Base-by-base conservation (phyloP, 352 stramenopile species). In the Pythium aphanidermatum region DNA sequence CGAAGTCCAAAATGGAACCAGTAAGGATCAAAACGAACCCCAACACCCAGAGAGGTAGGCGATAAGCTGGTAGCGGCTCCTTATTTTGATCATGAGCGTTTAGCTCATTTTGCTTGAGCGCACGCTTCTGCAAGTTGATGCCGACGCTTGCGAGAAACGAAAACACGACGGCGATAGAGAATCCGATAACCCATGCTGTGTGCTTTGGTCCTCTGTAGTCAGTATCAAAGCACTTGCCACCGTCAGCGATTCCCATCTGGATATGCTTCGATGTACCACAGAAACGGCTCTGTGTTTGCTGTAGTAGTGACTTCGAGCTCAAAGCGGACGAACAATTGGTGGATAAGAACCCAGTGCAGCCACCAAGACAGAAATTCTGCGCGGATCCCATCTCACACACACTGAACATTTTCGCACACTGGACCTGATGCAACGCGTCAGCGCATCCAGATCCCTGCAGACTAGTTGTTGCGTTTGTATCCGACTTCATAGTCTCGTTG, bases 1-100 rank as follows among this genome's bases (percentile, higher is more conserved):
- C 70, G 64, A 97, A 96, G 55, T 97, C 88, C 29, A 96, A 60
- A 4, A 95, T 68, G 0, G 80, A 92, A n/a, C 85, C 85, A 3
- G 73, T 51, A 0, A 81, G 47, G 45, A 95, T 91, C 10, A 95
- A 58, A 16, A 86, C 57, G 26, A 95, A 93, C 2, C 87, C 87
- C 7, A 95, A 45, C 14, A 70, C 58, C 86, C 86, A 96, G 1
- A 95, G 47, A 11, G 86, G 87, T 35, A 95, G 63, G 3, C 70
- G 62, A 55, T 90, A 91, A 16, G 80, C 72, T 2, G 80, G 74
- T 13, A 69, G 57, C 0, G 72, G 68, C 25, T 74, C 48, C 4
- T 55, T 63, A 51, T 81, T 76, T 3, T 55, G 39, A 28, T 89
- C 70, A 16, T 74, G 51, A 2, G 68, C 69, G n/a, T 52, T 53